These are phyloP conservation scores for Akanthomyces muscarius DNA, from an alignment of 2,329 filamentous ascomycete genomes.

Conservation along the genomic window DNA sequence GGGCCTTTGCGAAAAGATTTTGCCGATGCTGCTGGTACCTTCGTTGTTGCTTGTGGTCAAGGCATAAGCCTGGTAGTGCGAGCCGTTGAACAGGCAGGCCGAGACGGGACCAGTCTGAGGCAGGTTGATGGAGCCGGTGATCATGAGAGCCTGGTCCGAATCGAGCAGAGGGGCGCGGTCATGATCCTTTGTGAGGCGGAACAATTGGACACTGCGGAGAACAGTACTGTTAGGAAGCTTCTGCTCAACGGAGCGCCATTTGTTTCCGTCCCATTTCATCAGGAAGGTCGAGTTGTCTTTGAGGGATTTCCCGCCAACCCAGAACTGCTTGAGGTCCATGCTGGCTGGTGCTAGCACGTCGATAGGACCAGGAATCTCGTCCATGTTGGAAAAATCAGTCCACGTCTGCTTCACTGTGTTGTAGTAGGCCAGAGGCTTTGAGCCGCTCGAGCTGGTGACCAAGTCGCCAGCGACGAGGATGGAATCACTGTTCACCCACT, in stretches of 20 bases:
- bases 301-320: conserved; percentile 68
- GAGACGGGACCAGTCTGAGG: conserved; percentile 76
- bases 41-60: conserved; percentile 67
- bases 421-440: conserved; percentile 67
- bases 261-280: conserved; percentile 73
- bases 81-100: conserved; percentile 84
- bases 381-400: conserved; percentile 57
- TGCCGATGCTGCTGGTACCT: conserved; percentile 68
- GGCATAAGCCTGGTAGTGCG: conserved; percentile 70
- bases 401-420: conserved; percentile 65
- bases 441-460: conserved; percentile 57
- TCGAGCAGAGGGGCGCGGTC: conserved; percentile 59
- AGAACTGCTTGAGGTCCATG: conserved; percentile 67
- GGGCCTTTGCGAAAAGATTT: conserved; percentile 77
- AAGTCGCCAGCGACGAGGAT: conserved; percentile 78
- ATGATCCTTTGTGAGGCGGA: conserved; percentile 68
- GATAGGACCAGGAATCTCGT: conserved; percentile 73
- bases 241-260: conserved; percentile 63
- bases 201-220: conserved; percentile 77
- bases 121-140: conserved; percentile 79
- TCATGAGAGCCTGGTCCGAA: conserved; percentile 66
- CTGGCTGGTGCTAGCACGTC: conserved; percentile 72
- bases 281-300: conserved; percentile 69
- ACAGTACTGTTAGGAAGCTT: conserved; percentile 61
- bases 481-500: conserved; percentile 69